Conservation (phyloP, 1,284 basidiomycete genomes). For the Ceratobasidium sp. region DNA sequence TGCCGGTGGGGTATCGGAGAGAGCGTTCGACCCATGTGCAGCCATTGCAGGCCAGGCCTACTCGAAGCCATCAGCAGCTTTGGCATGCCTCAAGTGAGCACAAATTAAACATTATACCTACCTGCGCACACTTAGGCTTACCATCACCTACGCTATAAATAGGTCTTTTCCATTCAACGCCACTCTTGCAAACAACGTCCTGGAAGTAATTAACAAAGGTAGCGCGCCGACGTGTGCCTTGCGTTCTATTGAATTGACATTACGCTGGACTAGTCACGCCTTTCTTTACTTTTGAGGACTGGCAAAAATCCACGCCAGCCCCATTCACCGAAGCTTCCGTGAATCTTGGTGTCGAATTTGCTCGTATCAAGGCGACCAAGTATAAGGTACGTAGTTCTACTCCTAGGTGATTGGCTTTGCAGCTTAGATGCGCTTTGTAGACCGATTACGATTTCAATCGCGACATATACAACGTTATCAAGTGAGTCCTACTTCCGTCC, state of each 20-base stretch:
- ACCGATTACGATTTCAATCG: constrained; percentile 75
- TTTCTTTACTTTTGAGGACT: constrained; percentile 76
- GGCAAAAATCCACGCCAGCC: constrained; percentile 68
- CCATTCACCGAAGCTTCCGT: constrained; percentile 73
- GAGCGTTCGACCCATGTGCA: constrained; percentile 63
- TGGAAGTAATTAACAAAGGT: constrained; percentile 52
- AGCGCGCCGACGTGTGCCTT: background rate
- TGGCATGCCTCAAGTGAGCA: constrained; percentile 62
- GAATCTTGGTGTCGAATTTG: constrained; percentile 66
- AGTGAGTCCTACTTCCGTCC: constrained; percentile 16
- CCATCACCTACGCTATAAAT: background rate
- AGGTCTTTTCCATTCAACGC: constrained; percentile 75
- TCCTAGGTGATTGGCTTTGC: background rate
- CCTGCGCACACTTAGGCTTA: background rate
- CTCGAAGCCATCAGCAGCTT: constrained; percentile 65
- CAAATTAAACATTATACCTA: too few relatives aligned
- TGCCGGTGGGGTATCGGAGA: background rate
- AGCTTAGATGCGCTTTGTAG: constrained; percentile 53
- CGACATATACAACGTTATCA: constrained; percentile 69
- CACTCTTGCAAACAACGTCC: constrained; percentile 70
- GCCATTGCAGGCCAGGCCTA: constrained; percentile 65
- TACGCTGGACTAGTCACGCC: constrained; percentile 60
- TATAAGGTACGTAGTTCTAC: constrained; percentile 59
- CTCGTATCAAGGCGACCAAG: constrained; percentile 63
- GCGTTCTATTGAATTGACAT: background rate